Evolutionary conservation across 2,329 filamentous ascomycete species (phyloP).

Genomic region (Thyridium curvatum): DNA sequence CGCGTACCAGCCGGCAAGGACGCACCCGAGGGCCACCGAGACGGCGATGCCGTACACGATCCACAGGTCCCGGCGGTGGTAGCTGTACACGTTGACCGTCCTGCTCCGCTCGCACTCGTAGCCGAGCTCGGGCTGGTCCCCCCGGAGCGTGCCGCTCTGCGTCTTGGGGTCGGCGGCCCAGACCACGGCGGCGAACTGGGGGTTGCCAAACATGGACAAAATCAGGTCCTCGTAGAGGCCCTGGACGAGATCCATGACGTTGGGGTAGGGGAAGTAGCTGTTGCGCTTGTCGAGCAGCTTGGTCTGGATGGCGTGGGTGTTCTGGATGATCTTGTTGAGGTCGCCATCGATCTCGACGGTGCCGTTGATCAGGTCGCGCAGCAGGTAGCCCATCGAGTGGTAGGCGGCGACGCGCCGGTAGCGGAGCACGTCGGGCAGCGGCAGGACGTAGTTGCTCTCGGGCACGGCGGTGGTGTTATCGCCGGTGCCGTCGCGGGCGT

Average conservation of each 20-base stretch:
- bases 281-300: conserved; percentile 28
- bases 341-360: conserved; percentile 17
- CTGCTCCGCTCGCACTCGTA: conserved; percentile 25
- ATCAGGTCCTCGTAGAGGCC: conserved; percentile 29
- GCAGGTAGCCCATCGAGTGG: conserved; percentile 23
- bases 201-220: conserved; percentile 26
- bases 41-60: conserved; percentile 20
- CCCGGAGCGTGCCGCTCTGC: conserved; percentile 14
- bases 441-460: conserved; percentile 21
- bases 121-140: conserved; percentile 4
- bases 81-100: conserved; percentile 24
- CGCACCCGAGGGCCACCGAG: conserved; percentile 13
- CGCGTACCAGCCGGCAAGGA: conserved; percentile 25
- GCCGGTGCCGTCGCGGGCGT: conserved; percentile 25
- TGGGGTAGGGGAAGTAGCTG: conserved; percentile 21
- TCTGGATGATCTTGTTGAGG: conserved; percentile 17
- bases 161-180: conserved; percentile 23
- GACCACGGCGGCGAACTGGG: conserved; percentile 24
- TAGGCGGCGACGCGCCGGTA: conserved; percentile 27
- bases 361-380: conserved; percentile 26
- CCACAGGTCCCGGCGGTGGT: conserved; percentile 24
- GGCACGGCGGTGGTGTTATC: conserved; percentile 27
- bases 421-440: conserved; percentile 11
- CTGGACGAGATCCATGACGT: conserved; percentile 20
- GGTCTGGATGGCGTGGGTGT: conserved; percentile 31